Base-by-base conservation (phyloP, 306 rosid species). In the Medicago arabica region DNA sequence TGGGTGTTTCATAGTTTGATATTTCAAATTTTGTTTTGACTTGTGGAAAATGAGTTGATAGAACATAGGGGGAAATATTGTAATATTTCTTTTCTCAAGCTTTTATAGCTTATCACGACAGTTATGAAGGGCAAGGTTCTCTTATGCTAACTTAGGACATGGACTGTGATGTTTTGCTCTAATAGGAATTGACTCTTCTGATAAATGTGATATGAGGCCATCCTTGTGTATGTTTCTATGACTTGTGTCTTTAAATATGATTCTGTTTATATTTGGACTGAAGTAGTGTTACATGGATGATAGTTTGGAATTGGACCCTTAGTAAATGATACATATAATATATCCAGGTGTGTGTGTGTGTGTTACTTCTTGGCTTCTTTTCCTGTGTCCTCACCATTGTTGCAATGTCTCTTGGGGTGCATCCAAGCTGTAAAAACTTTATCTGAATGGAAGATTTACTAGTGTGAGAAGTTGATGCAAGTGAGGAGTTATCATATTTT, bases 1-100 rank as follows among this genome's bases (percentile, higher is more conserved):
- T 23, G 38, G 38, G 38, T 34, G 38, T 6, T 34, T 34, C 38
- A 34, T 34, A 5, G 38, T 77, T 46, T 90, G 85, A 87, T 60
- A 34, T 71, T 77, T 34, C 1, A 11, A 11, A 34, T 72, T 44
- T 44, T 46, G 18, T 13, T 15, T 62, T 39, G n/a, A 40, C 5
- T 2, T 64, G 61, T 41, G 74, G 41, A 53, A 74, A 71, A 69
- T 43, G 51, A 38, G 28, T 28, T 75, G 79, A 47, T 53, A 58
- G 79, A 64, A 62, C 25, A 61, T 50, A 6, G 8, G 53, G 25
- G 7, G 51, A 8, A 8, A 8, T 49, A 49, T 80, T 21, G 39
- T 41, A 53, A 69, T 62, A n/a, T 51, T 69, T 25, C 69, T 60
- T 53, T 36, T 16, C 6, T 58, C 17, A 58, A 21, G 49, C 25